phyloP scores from a whole-genome alignment of 2,329 filamentous ascomycete species.

The Bipolaris sorokiniana region DNA sequence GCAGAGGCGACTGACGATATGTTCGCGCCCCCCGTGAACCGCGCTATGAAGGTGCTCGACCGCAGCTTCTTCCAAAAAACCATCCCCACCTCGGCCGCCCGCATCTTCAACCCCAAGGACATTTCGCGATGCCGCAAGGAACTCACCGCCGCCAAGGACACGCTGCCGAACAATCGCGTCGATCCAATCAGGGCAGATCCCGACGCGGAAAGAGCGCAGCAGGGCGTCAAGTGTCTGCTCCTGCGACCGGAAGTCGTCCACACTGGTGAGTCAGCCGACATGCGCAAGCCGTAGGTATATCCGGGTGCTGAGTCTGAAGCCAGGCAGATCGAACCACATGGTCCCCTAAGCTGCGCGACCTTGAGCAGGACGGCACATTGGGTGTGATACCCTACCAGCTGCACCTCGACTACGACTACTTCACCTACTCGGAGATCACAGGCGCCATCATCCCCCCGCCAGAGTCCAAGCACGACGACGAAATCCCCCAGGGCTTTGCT shows the following conservation, averaged over 20 bases:
- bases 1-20: conserved; percentile 50
- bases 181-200: conserved; percentile 66
- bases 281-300: conserved; percentile 12
- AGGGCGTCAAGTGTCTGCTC: conserved; percentile 54
- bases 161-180: conserved; percentile 69
- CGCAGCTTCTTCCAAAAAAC: conserved; percentile 80
- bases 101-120: conserved; percentile 74
- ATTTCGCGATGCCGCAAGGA: conserved; percentile 74
- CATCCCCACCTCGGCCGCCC: conserved; percentile 77
- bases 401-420: conserved; percentile 80
- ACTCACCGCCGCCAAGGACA: conserved; percentile 69
- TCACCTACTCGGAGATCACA: conserved; percentile 87
- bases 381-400: conserved; percentile 77
- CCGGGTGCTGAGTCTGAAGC: conserved; percentile 45
- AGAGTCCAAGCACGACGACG: conserved; percentile 75
- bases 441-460: conserved; percentile 71
- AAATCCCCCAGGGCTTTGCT: conserved; percentile 85
- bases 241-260: conserved; percentile 53
- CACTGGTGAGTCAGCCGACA: conserved; percentile 39
- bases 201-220: conserved; percentile 60
- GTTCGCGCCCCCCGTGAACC: conserved; percentile 82
- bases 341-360: conserved; percentile 71
- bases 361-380: conserved; percentile 71
- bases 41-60: conserved; percentile 80
- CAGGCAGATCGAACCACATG: conserved; percentile 73